A percentile compares a stretch with the other conserved stretches of the same genome.
phyloP scores from a whole-genome alignment of 1,139 yeast species.

The Pichia terricola region DNA sequence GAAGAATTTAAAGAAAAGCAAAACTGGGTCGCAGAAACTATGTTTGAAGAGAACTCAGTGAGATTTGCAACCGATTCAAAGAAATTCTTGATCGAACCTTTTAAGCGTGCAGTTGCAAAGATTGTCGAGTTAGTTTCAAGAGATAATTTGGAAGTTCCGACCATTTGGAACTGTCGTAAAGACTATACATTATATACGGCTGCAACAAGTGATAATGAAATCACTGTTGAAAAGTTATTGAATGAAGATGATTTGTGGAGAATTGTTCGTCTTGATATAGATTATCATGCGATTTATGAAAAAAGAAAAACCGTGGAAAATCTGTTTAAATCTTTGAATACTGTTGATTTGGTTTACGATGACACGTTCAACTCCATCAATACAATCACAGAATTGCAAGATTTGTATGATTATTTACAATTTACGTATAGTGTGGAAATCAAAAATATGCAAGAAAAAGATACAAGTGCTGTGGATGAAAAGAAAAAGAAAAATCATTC shows the following conservation, averaged over 20 bases:
- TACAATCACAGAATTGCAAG: slow-evolving; percentile 76
- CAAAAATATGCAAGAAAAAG: slow-evolving; percentile 27
- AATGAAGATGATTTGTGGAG: slow-evolving; percentile 90
- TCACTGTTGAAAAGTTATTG: slow-evolving; percentile 43
- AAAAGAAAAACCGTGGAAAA: slow-evolving; percentile 59
- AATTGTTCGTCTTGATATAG: slow-evolving; percentile 76
- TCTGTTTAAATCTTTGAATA: slow-evolving; percentile 44
- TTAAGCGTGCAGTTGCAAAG: slow-evolving; percentile 58
- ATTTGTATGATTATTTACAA: slow-evolving; percentile 72
- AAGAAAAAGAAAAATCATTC: slow-evolving; percentile 44
- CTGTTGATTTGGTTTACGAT: slow-evolving; percentile 54
- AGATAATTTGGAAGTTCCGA: slow-evolving; percentile 87
- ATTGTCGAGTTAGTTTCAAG: slow-evolving; percentile 72
- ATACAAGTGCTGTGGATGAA: slow-evolving; percentile 6
- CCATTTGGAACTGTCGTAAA: slow-evolving; percentile 90
- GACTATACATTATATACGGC: slow-evolving; percentile 62
- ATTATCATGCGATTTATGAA: slow-evolving; percentile 76
- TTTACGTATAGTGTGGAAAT: slow-evolving; percentile 73
- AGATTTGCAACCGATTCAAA: slow-evolving; percentile 28
- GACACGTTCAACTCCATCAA: slow-evolving; percentile 45
- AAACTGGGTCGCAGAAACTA: slow-evolving; percentile 62
- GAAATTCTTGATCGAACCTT: slow-evolving; percentile 41
- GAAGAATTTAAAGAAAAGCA: slow-evolving; percentile 66
- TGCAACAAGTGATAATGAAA: slow-evolving; percentile 36
- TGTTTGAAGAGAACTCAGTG: slow-evolving; percentile 42